These are phyloP conservation scores for Papiliotrema laurentii DNA, from an alignment of 1,284 basidiomycete genomes.

Conservation along the genomic window DNA sequence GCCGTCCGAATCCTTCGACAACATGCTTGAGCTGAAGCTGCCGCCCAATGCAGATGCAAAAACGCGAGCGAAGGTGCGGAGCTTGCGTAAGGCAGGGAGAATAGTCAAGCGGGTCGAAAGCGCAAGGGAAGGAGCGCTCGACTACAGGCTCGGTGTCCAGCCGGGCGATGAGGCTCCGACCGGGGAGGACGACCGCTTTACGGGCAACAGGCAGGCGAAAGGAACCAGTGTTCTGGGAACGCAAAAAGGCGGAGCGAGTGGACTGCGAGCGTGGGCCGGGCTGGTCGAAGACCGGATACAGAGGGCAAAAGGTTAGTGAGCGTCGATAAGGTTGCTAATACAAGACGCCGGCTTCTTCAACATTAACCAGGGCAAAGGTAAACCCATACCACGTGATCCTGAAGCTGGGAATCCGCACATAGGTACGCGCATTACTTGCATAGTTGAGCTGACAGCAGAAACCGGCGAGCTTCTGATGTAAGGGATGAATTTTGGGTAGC, in stretches of 20 bases:
- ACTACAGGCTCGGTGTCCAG: conserved; percentile 58
- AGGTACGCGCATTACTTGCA: conserved; percentile 56
- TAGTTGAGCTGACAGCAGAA: conserved; percentile 15
- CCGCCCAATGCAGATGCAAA: conserved; percentile 53
- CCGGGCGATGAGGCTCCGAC: conserved; percentile 48
- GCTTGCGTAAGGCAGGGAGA: conserved; percentile 55
- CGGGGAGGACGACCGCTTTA: conserved; percentile 54
- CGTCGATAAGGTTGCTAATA: not conserved
- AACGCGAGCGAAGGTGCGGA: conserved; percentile 54
- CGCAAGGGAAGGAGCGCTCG: conserved; percentile 67
- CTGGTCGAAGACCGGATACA: conserved; percentile 73
- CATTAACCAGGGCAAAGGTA: conserved; percentile 67
- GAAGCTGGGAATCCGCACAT: conserved; percentile 79
- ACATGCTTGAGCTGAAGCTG: conserved; percentile 37
- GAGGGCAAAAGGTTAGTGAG: conserved; percentile 29
- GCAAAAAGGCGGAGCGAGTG: conserved; percentile 40
- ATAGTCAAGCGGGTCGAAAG: conserved; percentile 58
- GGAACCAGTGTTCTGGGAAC: conserved; percentile 41
- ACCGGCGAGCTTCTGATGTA: conserved; percentile 61
- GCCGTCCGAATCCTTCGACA: conserved; percentile 26
- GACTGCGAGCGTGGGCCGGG: conserved; percentile 66
- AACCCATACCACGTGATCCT: conserved; percentile 58
- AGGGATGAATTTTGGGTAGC: conserved; percentile 3
- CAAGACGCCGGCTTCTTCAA: conserved; percentile 62
- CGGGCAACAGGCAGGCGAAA: conserved; percentile 53